A percentile compares a stretch with the other conserved stretches of the same genome.
phyloP scores from a whole-genome alignment of 768 basidiomycete species.

The Ramaria sp. region DNA sequence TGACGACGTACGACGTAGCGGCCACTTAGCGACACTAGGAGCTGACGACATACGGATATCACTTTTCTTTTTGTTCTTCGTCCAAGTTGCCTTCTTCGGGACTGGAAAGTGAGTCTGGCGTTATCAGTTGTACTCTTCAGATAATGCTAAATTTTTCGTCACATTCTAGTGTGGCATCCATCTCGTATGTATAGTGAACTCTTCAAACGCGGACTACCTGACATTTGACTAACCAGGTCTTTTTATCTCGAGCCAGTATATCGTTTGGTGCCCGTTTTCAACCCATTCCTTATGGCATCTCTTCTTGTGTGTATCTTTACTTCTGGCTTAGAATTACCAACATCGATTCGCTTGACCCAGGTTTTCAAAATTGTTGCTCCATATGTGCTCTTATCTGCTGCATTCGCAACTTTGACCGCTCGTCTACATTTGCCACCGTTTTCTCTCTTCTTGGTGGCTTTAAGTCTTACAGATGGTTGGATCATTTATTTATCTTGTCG shows the following conservation, averaged over 20 bases:
- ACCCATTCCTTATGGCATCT: conserved; percentile 71
- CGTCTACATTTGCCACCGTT: conserved; percentile 63
- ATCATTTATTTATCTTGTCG: neutral
- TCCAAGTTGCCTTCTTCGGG: conserved; percentile 81
- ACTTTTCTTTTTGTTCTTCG: conserved; percentile 76
- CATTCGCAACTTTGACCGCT: conserved; percentile 58
- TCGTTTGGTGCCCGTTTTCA: conserved; percentile 76
- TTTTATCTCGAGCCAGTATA: conserved; percentile 87
- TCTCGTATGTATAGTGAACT: neutral
- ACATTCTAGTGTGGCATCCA: neutral
- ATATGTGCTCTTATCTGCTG: conserved; percentile 63
- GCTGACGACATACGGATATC: conserved; percentile 61
- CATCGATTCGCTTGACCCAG: conserved; percentile 22
- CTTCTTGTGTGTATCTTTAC: conserved; percentile 40
- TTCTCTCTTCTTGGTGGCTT: conserved; percentile 66
- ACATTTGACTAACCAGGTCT: conserved; percentile 29
- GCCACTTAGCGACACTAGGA: conserved; percentile 30
- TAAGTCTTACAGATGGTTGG: conserved; percentile 62
- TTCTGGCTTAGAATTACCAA: neutral
- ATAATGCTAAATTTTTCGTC: conserved; percentile 1
- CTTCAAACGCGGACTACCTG: neutral
- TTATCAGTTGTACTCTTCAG: neutral
- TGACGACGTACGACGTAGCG: conserved; percentile 12
- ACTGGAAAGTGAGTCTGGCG: conserved; percentile 57
- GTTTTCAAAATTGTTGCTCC: conserved; percentile 77